phyloP scores from a whole-genome alignment of 441 rosid species.

The Arabidopsis hybrid region DNA sequence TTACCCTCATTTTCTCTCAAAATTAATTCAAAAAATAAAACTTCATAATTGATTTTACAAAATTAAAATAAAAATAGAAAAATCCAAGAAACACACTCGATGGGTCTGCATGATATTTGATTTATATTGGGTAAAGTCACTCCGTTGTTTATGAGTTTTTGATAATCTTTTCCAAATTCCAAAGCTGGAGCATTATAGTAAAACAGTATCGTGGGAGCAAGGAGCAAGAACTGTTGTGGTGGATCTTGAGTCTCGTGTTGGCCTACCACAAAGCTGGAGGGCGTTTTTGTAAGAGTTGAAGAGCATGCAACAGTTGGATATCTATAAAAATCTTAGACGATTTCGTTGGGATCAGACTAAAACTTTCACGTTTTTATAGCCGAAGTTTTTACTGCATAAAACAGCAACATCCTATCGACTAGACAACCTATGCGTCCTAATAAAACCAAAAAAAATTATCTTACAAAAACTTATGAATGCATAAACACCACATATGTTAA shows the following conservation, averaged over 20 bases:
- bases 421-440: no score
- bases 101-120: neutral
- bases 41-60: no score
- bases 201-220: constrained; percentile 18
- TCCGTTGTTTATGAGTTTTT: constrained; percentile 3
- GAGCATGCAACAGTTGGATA: neutral
- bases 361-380: neutral
- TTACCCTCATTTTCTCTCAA: no score
- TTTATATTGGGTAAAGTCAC: constrained; percentile 5
- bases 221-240: neutral
- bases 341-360: neutral
- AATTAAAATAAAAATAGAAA: no score
- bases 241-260: constrained; percentile 1
- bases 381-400: neutral
- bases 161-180: neutral
- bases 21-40: no score
- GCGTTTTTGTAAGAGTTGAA: neutral
- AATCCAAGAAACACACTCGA: constrained; percentile 10
- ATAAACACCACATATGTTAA: no score
- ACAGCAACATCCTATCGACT: no score
- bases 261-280: neutral
- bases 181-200: neutral
- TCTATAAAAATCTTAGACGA: neutral
- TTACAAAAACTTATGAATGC: no score
- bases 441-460: no score